Evolutionary conservation across 331 rosid species (phyloP).

Genomic region (Dryas integrifolia): DNA sequence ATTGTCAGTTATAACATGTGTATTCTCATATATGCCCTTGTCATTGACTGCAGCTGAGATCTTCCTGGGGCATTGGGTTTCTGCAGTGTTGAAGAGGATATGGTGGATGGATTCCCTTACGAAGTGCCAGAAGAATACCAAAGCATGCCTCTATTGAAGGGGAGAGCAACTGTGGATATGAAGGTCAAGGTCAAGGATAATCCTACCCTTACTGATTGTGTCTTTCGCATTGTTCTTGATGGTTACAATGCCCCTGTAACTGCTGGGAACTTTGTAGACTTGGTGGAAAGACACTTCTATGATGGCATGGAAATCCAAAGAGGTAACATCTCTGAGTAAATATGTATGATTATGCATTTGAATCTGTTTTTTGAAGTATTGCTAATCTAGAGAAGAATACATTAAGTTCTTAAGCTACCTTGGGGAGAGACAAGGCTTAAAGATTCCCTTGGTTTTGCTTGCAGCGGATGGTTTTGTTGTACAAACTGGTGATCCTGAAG

Average conservation of each 20-base stretch:
- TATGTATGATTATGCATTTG: background rate
- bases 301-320: conserved; percentile 98
- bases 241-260: conserved; percentile 96
- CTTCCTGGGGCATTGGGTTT: conserved; percentile 99
- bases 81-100: conserved; percentile 99
- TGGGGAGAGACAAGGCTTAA: background rate
- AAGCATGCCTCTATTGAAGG: conserved; percentile 82
- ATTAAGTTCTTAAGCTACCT: no score
- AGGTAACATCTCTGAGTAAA: conserved; percentile 48
- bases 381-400: no score
- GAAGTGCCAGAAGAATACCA: conserved; percentile 87
- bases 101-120: conserved; percentile 91
- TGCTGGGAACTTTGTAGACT: conserved; percentile 87
- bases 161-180: conserved; percentile 97
- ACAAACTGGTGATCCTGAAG: conserved; percentile 98
- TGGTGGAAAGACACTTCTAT: conserved; percentile 90
- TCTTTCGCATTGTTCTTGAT: conserved; percentile 88
- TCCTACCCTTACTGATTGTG: conserved; percentile 72
- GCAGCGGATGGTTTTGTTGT: conserved; percentile 98
- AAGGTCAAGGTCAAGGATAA: conserved; percentile 98
- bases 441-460: conserved; percentile 14
- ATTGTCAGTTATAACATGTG: conserved; percentile 23
- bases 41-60: conserved; percentile 99
- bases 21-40: conserved; percentile 87
- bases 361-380: background rate